phyloP scores from a whole-genome alignment of 768 basidiomycete genomes.

The Termitomyces sp. region DNA sequence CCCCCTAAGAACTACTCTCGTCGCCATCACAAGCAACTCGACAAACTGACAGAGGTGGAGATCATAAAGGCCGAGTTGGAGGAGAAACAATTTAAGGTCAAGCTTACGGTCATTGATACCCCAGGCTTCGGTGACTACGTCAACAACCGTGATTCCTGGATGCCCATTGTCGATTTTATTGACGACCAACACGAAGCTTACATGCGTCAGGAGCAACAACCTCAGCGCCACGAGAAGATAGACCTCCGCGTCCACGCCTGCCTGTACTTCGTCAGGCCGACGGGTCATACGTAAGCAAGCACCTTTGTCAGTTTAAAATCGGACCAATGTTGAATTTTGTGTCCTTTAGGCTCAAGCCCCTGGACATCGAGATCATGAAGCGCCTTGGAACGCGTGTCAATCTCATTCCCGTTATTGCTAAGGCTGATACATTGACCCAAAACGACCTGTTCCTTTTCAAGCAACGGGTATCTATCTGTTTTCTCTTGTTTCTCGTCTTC shows the following conservation, averaged over 20 bases:
- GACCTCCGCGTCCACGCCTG: conserved; percentile 96
- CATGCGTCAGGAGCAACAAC: conserved; percentile 98
- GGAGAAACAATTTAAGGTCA: conserved; percentile 99
- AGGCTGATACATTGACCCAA: conserved; percentile 96
- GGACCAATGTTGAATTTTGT: conserved; percentile 2
- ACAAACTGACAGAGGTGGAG: conserved; percentile 98
- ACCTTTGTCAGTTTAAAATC: background rate
- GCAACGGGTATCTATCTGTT: conserved; percentile 62
- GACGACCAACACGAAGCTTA: conserved; percentile 94
- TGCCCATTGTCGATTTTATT: conserved; percentile 97
- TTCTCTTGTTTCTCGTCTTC: conserved; percentile 2
- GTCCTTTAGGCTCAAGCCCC: conserved; percentile 73
- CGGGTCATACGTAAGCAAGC: conserved; percentile 87
- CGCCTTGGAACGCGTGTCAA: conserved; percentile 97
- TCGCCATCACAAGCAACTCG: conserved; percentile 92
- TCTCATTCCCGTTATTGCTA: conserved; percentile 95
- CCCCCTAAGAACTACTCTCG: conserved; percentile 83
- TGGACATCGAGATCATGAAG: conserved; percentile 99
- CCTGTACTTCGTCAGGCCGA: conserved; percentile 93
- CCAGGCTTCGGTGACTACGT: conserved; percentile 99
- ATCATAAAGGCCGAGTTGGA: conserved; percentile 99
- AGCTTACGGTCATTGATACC: conserved; percentile 97
- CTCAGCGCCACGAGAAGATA: conserved; percentile 89
- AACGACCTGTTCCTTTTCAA: conserved; percentile 90
- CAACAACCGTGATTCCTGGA: conserved; percentile 99